Evolutionary conservation across 345 rosid genomes (phyloP).

Genomic region (Rubroshorea leprosula): DNA sequence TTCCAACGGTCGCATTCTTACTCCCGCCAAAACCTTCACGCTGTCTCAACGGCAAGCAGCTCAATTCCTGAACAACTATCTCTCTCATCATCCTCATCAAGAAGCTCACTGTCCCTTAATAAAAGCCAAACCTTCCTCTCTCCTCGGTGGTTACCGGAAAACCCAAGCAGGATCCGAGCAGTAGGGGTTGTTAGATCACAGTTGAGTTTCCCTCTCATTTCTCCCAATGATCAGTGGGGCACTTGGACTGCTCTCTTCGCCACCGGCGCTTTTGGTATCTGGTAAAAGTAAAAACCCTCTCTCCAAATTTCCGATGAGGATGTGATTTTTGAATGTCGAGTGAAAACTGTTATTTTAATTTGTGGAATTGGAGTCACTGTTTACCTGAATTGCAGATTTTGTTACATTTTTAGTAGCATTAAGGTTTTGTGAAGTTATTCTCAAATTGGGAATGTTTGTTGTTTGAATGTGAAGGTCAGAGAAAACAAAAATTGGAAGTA

Average conservation of each 20-base stretch:
- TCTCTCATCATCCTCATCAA: not conserved
- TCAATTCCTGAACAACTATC: not conserved
- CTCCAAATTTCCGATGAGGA: too few species aligned
- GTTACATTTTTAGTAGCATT: not conserved
- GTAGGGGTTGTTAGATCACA: slow-evolving; percentile 37
- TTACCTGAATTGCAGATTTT: too few species aligned
- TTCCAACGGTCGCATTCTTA: slow-evolving; percentile 14
- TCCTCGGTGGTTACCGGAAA: slow-evolving; percentile 12
- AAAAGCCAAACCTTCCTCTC: slow-evolving; percentile 20
- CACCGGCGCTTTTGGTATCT: slow-evolving; percentile 80
- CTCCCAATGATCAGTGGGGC: slow-evolving; percentile 73
- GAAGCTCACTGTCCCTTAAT: not conserved
- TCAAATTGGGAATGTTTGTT: slow-evolving; percentile 6
- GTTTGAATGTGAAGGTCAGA: slow-evolving; percentile 55
- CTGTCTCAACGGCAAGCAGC: slow-evolving; percentile 6
- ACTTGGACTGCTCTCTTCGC: slow-evolving; percentile 76
- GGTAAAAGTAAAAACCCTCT: slow-evolving; percentile 29
- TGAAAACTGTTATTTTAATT: too few species aligned
- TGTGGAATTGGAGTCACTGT: not conserved
- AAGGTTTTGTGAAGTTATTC: not conserved
- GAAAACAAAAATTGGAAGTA: slow-evolving; percentile 76
- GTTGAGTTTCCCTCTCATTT: slow-evolving; percentile 46
- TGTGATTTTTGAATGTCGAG: too few species aligned
- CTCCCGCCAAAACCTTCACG: slow-evolving; percentile 23
- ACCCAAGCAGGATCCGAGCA: slow-evolving; percentile 16